Evolutionary conservation across 371 early-diverging fungal species (phyloP).

Genomic region (Dinochytrium kinnereticum): DNA sequence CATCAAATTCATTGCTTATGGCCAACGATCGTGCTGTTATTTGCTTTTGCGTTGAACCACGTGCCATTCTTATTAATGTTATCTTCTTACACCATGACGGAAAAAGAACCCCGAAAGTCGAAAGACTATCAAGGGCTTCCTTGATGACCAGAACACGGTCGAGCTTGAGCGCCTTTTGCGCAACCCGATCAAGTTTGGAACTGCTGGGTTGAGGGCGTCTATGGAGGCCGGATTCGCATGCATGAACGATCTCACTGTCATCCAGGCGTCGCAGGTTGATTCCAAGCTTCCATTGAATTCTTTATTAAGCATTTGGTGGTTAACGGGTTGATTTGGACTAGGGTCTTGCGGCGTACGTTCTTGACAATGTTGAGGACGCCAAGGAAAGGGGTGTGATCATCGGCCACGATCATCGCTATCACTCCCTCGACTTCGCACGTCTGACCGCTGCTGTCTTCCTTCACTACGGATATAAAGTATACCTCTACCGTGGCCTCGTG

Average conservation of each 20-base stretch:
- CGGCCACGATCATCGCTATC: slow-evolving; percentile 94
- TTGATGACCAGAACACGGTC: slow-evolving; percentile 56
- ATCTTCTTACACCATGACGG: too few species aligned
- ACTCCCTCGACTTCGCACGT: slow-evolving; percentile 82
- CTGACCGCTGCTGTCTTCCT: slow-evolving; percentile 88
- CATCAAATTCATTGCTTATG: too few species aligned
- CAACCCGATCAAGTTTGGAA: slow-evolving; percentile 85
- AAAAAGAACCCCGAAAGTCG: slow-evolving; percentile 57
- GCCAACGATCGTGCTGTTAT: too few species aligned
- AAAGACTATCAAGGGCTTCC: slow-evolving; percentile 62
- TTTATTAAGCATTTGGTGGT: background rate
- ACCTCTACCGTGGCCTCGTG: slow-evolving; percentile 74
- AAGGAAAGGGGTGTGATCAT: slow-evolving; percentile 86
- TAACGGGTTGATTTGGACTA: background rate
- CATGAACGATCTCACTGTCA: slow-evolving; percentile 94
- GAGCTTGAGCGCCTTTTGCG: slow-evolving; percentile 73
- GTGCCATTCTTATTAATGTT: slow-evolving; percentile 8
- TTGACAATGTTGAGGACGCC: slow-evolving; percentile 35
- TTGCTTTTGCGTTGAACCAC: slow-evolving; percentile 25
- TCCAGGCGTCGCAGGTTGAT: slow-evolving; percentile 81
- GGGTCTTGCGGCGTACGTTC: slow-evolving; percentile 43
- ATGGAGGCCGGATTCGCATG: slow-evolving; percentile 97
- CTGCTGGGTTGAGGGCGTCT: slow-evolving; percentile 88
- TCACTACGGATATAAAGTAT: slow-evolving; percentile 80
- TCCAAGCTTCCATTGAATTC: too few species aligned